Evolutionary conservation across 139 green algal species (phyloP), one percentile per base, ranked within the genome.

Genomic region (Auxenochlorella protothecoides): DNA sequence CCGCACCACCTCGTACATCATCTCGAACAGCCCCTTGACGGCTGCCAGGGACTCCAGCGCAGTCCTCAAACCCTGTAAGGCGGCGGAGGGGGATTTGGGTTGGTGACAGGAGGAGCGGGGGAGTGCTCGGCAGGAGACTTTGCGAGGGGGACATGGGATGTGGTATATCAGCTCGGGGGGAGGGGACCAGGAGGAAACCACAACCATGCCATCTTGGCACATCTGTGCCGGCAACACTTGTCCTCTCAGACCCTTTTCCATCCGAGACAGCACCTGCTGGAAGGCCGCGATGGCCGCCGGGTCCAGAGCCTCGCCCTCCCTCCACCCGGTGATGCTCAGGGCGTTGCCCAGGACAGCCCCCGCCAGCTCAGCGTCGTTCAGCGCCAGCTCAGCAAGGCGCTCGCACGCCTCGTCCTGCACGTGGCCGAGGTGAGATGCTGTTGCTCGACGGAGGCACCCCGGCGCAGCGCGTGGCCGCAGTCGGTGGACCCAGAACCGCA

Each of bases 21-120:
- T 96, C 67, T 96, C 90, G 57, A 94, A 67, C 52, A 96, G 76
- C 2, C 83, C 83, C 72, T 85, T 85, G 51, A 88, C 66, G 57
- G 53, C 72, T 59, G 76, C 53, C 3, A 73, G 72, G 3, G 68
- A 70, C 51, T 81, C 63, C 59, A 87, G 67, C 4, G 68, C 68
- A 14, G 65, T 71, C 64, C 72, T 68, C 65, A 88, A 44, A 8
- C 86, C 90, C 87, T 92, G 83, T 55, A 70, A 55, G 9, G 54
- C 5, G 53, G 56, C 13, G 63, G 55, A 16, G 52, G 55, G 13
- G 15, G 27, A n/a, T 54, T 11, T 52, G 59, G 53, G n/a, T 14
- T 44, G 4, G 52, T 13, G 59, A 11, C 0, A 52, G 55, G 16
- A 10, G 16, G 51, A 11, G 53, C 13, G n/a, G 54, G 27, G 68